Conservation (phyloP, 441 rosid species). For the Omphalea diandra region DNA sequence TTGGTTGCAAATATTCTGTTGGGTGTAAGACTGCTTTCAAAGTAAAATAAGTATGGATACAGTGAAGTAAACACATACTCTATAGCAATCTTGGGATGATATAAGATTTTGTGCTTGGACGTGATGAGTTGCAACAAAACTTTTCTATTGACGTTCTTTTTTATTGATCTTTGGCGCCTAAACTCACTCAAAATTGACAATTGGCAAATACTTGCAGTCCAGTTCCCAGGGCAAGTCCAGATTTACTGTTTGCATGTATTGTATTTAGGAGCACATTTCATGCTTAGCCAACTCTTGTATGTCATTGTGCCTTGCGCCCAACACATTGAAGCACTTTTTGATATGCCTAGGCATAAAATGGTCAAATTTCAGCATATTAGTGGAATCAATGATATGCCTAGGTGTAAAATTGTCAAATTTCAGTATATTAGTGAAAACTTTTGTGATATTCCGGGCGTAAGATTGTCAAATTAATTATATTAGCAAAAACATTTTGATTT, state of each 20-base stretch:
- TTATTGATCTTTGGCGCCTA: background rate
- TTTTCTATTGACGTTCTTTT: background rate
- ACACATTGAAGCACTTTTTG: background rate
- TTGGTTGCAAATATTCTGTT: background rate
- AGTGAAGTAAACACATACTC: too few species aligned
- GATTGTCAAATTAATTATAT: too few species aligned
- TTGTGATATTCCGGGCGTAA: too few species aligned
- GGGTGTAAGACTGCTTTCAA: too few species aligned
- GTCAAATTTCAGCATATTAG: too few species aligned
- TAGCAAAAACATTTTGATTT: too few species aligned
- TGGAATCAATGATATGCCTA: too few species aligned
- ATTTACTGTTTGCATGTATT: background rate
- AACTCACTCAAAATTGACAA: background rate
- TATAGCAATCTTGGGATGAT: background rate
- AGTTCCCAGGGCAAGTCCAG: background rate
- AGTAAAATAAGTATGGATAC: too few species aligned
- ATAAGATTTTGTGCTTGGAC: too few species aligned
- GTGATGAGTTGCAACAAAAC: background rate
- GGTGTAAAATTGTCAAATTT: slow-evolving; percentile 7
- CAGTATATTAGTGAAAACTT: background rate
- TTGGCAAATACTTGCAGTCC: background rate
- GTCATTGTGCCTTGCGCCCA: background rate
- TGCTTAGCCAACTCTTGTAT: background rate
- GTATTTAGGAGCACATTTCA: background rate
- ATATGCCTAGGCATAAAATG: background rate